Evolutionary conservation across 306 rosid genomes (phyloP).

Genomic region (Prosopis cineraria): DNA sequence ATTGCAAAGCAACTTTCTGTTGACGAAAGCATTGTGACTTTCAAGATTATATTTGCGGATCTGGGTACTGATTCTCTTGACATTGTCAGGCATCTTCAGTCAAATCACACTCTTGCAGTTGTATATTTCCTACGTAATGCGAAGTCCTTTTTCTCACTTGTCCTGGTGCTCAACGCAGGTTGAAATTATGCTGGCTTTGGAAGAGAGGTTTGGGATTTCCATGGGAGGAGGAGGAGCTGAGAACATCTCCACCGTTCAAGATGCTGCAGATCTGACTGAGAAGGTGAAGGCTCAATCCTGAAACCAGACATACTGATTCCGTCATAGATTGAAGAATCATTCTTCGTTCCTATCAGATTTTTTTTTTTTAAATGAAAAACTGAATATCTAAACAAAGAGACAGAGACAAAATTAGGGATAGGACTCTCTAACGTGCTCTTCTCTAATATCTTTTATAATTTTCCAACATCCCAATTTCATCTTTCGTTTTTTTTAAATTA

Average conservation of each 20-base stretch:
- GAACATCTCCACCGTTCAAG: constrained; percentile 70
- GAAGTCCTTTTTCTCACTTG: not conserved
- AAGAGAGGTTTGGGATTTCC: constrained; percentile 69
- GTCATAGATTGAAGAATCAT: not conserved
- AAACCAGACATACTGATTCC: too few relatives aligned
- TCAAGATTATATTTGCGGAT: constrained; percentile 67
- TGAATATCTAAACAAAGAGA: too few relatives aligned
- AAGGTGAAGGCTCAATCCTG: constrained; percentile 42
- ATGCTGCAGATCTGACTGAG: constrained; percentile 71
- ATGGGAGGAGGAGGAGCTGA: constrained; percentile 71
- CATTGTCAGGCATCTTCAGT: constrained; percentile 44
- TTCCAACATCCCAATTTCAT: too few relatives aligned
- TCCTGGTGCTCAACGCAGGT: constrained; percentile 39
- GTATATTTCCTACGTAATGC: not conserved
- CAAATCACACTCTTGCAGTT: not conserved
- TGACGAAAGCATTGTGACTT: constrained; percentile 52
- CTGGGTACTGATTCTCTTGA: constrained; percentile 76
- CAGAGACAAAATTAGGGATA: too few relatives aligned
- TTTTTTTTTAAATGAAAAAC: too few relatives aligned
- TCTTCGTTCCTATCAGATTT: too few relatives aligned
- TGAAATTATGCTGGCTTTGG: constrained; percentile 70
- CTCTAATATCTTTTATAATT: too few relatives aligned
- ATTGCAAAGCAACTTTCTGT: constrained; percentile 69
- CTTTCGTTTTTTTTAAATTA: too few relatives aligned
- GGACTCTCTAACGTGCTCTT: too few relatives aligned